phyloP scores from a whole-genome alignment of 202 grass and related monocot genomes.

The Saccharum hybrid region DNA sequence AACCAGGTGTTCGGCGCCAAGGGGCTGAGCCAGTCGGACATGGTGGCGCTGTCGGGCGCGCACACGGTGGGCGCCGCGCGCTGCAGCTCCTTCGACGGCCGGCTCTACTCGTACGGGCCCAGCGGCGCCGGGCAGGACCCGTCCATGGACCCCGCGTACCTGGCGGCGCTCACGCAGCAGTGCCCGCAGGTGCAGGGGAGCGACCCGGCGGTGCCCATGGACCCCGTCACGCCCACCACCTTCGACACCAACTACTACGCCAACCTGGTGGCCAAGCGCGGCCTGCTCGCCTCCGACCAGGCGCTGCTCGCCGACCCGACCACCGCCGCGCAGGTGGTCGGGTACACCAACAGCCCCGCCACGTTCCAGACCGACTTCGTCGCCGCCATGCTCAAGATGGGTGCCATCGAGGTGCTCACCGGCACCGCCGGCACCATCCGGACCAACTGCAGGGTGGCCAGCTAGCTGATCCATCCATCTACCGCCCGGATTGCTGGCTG shows the following conservation, averaged over 20 bases:
- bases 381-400: slow-evolving; percentile 77
- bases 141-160: slow-evolving; percentile 63
- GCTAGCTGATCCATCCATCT: background rate
- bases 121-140: slow-evolving; percentile 54
- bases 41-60: slow-evolving; percentile 76
- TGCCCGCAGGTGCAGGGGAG: slow-evolving; percentile 35
- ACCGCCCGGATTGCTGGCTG: no score
- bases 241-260: slow-evolving; percentile 86
- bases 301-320: slow-evolving; percentile 50
- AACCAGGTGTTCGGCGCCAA: slow-evolving; percentile 65
- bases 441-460: slow-evolving; percentile 63
- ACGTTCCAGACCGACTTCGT: slow-evolving; percentile 65
- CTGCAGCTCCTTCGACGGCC: slow-evolving; percentile 67
- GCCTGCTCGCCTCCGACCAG: slow-evolving; percentile 79
- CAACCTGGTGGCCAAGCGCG: slow-evolving; percentile 48
- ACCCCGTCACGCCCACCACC: slow-evolving; percentile 59
- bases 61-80: slow-evolving; percentile 78
- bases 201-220: slow-evolving; percentile 50
- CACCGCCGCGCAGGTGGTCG: slow-evolving; percentile 51
- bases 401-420: slow-evolving; percentile 58
- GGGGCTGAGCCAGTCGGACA: slow-evolving; percentile 56
- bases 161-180: slow-evolving; percentile 47
- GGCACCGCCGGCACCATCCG: slow-evolving; percentile 57
- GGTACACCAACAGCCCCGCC: slow-evolving; percentile 47
- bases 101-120: slow-evolving; percentile 64